These are phyloP conservation scores for Pseudogymnoascus sp. DNA, from an alignment of 2,329 filamentous ascomycete genomes.

Conservation along the genomic window DNA sequence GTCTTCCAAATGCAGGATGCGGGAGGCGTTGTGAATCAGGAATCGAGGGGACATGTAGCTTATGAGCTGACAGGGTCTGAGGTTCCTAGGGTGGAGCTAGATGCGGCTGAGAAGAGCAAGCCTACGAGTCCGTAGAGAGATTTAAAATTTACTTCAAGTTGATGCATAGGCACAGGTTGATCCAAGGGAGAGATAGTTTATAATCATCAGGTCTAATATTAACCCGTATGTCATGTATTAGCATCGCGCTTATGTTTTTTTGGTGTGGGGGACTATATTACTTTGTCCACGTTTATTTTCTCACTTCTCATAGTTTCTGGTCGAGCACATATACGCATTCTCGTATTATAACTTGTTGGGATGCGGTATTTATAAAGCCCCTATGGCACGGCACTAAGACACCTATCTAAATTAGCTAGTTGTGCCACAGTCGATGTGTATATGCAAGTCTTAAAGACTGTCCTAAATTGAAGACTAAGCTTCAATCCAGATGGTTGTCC, in stretches of 20 bases:
- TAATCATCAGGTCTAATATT: too few relatives aligned
- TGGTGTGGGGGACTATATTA: too few relatives aligned
- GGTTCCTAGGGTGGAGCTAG: not conserved
- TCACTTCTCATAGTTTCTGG: not conserved
- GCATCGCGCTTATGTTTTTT: too few relatives aligned
- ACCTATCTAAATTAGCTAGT: too few relatives aligned
- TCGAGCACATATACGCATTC: not conserved
- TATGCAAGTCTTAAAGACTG: too few relatives aligned
- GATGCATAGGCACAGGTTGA: too few relatives aligned
- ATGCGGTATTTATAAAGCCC: not conserved
- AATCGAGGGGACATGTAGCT: not conserved
- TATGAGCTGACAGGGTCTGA: not conserved
- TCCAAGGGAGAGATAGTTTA: too few relatives aligned
- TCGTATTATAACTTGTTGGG: not conserved
- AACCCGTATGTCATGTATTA: too few relatives aligned
- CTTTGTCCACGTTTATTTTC: not conserved
- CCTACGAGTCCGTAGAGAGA: not conserved
- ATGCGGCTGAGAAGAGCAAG: not conserved
- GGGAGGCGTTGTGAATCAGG: not conserved
- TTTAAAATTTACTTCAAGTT: too few relatives aligned
- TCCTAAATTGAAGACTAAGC: too few relatives aligned
- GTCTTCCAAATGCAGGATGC: not conserved
- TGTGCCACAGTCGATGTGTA: too few relatives aligned
- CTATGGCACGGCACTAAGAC: not conserved
- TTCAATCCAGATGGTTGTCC: too few relatives aligned